Percentiles rank a stretch among this genome's conserved stretches.
Evolutionary conservation across 78 protist species (phyloP).

Genomic region (Dictyostelium citrinum): DNA sequence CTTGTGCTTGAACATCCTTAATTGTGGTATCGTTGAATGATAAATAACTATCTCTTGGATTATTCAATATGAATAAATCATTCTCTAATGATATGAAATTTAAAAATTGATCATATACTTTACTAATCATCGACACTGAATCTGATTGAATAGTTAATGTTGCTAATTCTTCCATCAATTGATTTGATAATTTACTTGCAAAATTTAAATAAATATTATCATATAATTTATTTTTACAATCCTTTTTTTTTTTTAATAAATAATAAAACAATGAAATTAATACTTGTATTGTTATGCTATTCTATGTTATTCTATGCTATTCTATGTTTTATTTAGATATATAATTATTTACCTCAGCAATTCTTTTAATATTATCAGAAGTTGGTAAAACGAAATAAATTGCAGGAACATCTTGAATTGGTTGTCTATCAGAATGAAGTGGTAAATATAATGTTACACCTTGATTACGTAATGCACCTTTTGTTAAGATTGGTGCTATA

Average conservation of each 20-base stretch:
- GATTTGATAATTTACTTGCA: conserved; percentile 78
- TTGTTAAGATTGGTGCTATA: conserved; percentile 87
- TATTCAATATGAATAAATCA: conserved; percentile 81
- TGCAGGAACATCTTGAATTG: conserved; percentile 93
- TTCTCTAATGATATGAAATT: conserved; percentile 87
- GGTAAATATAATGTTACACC: conserved; percentile 89
- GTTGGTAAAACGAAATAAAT: conserved; percentile 95
- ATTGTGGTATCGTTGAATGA: conserved; percentile 57
- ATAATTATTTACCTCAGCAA: conserved; percentile 39
- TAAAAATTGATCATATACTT: conserved; percentile 89
- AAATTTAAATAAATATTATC: conserved; percentile 90
- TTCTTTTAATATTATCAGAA: conserved; percentile 80
- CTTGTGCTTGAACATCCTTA: conserved; percentile 74
- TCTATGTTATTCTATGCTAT: no score
- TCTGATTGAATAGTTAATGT: conserved; percentile 74
- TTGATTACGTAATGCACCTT: conserved; percentile 88
- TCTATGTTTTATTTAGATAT: no score
- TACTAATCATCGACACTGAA: conserved; percentile 41
- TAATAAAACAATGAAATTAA: background rate
- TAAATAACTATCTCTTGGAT: conserved; percentile 41
- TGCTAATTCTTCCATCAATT: conserved; percentile 89
- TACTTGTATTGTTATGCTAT: no score
- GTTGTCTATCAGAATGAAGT: conserved; percentile 87
- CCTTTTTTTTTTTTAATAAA: conserved; percentile 39
- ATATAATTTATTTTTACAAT: conserved; percentile 82